A percentile compares a stretch with the other conserved stretches of the same genome.
Evolutionary conservation across 345 rosid species (phyloP).

Genomic region (Eucalyptus shirleyi): DNA sequence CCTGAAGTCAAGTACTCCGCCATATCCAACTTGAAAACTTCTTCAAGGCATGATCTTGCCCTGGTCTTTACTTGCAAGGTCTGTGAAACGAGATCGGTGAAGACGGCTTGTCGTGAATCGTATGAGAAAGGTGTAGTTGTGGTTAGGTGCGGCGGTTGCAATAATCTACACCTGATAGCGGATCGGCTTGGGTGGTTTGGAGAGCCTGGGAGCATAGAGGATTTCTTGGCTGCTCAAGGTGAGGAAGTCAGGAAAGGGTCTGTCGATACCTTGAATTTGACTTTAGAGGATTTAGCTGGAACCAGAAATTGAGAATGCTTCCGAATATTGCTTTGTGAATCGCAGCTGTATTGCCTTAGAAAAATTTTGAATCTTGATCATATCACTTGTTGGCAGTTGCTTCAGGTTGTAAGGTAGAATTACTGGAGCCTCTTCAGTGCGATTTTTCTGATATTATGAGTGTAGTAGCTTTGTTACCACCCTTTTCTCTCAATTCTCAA

Average conservation of each 20-base stretch:
- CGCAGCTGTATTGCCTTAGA: background rate
- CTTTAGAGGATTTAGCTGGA: slow-evolving; percentile 84
- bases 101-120: slow-evolving; percentile 60
- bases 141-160: slow-evolving; percentile 70
- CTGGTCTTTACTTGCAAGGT: slow-evolving; percentile 86
- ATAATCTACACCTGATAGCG: slow-evolving; percentile 78
- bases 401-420: background rate
- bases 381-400: background rate
- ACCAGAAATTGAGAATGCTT: slow-evolving; percentile 2
- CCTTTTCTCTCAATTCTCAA: background rate
- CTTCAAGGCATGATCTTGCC: slow-evolving; percentile 75
- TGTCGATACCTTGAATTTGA: slow-evolving; percentile 53
- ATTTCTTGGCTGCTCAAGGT: slow-evolving; percentile 68
- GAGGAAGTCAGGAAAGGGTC: slow-evolving; percentile 79
- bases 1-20: slow-evolving; percentile 17
- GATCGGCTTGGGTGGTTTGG: slow-evolving; percentile 91
- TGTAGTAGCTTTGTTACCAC: background rate
- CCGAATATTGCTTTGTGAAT: background rate
- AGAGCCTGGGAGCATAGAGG: slow-evolving; percentile 74
- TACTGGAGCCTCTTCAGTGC: background rate
- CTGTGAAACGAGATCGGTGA: slow-evolving; percentile 76
- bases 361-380: background rate
- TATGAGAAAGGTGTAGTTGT: slow-evolving; percentile 89
- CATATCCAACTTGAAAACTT: slow-evolving; percentile 41
- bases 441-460: background rate